phyloP scores from a whole-genome alignment of 371 early-diverging fungal species.

The Mortierella sp. region DNA sequence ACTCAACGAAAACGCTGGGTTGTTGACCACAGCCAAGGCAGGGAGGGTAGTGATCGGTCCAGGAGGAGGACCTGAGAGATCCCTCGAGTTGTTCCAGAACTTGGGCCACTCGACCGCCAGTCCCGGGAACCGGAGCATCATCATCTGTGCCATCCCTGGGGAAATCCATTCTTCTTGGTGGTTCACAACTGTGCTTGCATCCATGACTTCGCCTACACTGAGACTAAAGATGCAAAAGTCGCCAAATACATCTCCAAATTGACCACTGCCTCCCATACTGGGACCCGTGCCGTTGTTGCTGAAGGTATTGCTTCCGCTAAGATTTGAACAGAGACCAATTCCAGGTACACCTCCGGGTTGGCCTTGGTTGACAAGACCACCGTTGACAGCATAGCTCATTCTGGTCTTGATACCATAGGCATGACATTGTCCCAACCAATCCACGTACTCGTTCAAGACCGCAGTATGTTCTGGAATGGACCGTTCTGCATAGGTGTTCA shows the following conservation, averaged over 20 bases:
- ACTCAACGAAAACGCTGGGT: conserved; percentile 29
- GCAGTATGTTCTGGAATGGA: conserved; percentile 34
- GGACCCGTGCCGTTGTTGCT: background rate
- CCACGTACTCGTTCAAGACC: conserved; percentile 48
- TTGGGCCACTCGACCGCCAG: conserved; percentile 53
- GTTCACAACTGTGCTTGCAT: conserved; percentile 27
- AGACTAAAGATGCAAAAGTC: conserved; percentile 46
- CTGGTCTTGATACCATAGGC: conserved; percentile 41
- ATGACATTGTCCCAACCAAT: conserved; percentile 50
- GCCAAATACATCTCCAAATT: conserved; percentile 15
- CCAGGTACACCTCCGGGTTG: conserved; percentile 48
- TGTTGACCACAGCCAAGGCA: conserved; percentile 43
- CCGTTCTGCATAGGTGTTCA: conserved; percentile 39
- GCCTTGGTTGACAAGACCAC: conserved; percentile 10
- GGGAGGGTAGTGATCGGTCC: conserved; percentile 40
- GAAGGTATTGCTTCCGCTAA: background rate
- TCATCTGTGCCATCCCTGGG: conserved; percentile 52
- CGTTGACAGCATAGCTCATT: conserved; percentile 14
- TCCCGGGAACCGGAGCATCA: conserved; percentile 51
- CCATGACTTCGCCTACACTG: conserved; percentile 36
- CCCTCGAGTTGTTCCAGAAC: conserved; percentile 53
- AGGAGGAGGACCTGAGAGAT: conserved; percentile 41
- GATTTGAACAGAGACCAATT: conserved; percentile 26
- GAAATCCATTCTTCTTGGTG: conserved; percentile 51
- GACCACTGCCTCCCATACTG: background rate